phyloP scores from a whole-genome alignment of 176 grass and related monocot genomes.

The Paspalum notatum region DNA sequence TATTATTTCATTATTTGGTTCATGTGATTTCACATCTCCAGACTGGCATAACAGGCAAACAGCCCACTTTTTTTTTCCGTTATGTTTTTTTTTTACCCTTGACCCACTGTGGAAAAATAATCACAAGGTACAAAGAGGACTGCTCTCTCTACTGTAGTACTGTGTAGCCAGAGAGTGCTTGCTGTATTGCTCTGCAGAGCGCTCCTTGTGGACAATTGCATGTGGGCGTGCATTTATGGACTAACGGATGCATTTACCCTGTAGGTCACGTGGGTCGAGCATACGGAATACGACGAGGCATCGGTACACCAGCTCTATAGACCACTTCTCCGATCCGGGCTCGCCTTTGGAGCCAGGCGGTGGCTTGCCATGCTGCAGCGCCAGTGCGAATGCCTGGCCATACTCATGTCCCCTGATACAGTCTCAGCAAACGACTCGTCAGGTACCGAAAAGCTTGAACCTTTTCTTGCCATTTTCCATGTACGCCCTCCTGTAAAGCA shows the following conservation, averaged over 20 bases:
- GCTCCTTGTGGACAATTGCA: constrained; percentile 44
- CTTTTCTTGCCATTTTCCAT: constrained; percentile 34
- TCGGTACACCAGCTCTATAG: constrained; percentile 76
- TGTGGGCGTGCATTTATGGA: constrained; percentile 84
- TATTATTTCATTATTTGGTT: constrained; percentile 10
- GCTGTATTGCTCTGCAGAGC: constrained; percentile 39
- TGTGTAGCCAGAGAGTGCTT: constrained; percentile 18
- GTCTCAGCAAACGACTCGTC: constrained; percentile 48
- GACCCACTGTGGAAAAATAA: not conserved
- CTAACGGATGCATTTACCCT: constrained; percentile 72
- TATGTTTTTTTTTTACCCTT: constrained; percentile 41
- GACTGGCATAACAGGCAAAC: constrained; percentile 17
- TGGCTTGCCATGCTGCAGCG: constrained; percentile 88
- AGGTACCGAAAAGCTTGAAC: constrained; percentile 42
- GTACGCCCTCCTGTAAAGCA: constrained; percentile 29
- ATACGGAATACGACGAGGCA: constrained; percentile 85
- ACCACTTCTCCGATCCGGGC: constrained; percentile 70
- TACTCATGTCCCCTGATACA: constrained; percentile 74
- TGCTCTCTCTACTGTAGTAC: constrained; percentile 35
- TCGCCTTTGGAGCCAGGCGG: constrained; percentile 70
- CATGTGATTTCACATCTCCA: constrained; percentile 25
- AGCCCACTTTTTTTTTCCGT: not conserved
- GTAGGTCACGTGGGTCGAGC: constrained; percentile 98
- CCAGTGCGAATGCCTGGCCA: constrained; percentile 78
- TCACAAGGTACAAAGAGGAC: constrained; percentile 23